Conservation (phyloP, 495 filamentous ascomycete genomes). For the Aspergillus baeticus region DNA sequence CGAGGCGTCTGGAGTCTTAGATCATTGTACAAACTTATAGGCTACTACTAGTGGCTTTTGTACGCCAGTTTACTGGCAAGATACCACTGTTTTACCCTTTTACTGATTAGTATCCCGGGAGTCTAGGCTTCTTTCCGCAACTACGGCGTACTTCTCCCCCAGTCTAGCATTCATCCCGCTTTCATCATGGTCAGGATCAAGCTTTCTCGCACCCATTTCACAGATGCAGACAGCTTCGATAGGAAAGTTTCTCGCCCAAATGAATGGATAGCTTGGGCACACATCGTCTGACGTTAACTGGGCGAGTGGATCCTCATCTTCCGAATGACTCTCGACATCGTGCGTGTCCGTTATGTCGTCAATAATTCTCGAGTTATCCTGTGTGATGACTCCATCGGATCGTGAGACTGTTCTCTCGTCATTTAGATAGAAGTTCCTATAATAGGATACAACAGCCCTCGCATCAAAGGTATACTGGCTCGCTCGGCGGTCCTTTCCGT, state of each 20-base stretch:
- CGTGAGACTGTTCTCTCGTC: conserved; percentile 21
- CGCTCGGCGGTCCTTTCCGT: conserved; percentile 26
- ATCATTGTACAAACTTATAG: neutral
- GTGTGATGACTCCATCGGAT: neutral
- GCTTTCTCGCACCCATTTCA: conserved; percentile 72
- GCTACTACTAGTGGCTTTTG: neutral
- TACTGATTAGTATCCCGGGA: neutral
- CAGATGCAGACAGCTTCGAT: conserved; percentile 69
- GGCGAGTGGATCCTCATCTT: neutral
- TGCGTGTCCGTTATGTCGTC: neutral
- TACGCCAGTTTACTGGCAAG: neutral
- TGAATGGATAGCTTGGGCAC: conserved; percentile 23
- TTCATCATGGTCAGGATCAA: conserved; percentile 31
- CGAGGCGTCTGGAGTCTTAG: conserved; percentile 22
- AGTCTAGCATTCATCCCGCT: conserved; percentile 32
- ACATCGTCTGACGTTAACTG: neutral
- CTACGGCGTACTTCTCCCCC: conserved; percentile 42
- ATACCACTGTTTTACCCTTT: neutral
- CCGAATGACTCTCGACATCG: neutral
- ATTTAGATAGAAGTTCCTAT: conserved; percentile 36
- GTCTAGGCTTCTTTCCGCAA: conserved; percentile 35
- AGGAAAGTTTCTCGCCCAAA: conserved; percentile 62
- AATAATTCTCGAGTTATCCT: neutral
- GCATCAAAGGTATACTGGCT: conserved; percentile 40
- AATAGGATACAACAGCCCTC: conserved; percentile 29